phyloP scores from a whole-genome alignment of 2,329 filamentous ascomycete species.

The Curvularia verruculosa region DNA sequence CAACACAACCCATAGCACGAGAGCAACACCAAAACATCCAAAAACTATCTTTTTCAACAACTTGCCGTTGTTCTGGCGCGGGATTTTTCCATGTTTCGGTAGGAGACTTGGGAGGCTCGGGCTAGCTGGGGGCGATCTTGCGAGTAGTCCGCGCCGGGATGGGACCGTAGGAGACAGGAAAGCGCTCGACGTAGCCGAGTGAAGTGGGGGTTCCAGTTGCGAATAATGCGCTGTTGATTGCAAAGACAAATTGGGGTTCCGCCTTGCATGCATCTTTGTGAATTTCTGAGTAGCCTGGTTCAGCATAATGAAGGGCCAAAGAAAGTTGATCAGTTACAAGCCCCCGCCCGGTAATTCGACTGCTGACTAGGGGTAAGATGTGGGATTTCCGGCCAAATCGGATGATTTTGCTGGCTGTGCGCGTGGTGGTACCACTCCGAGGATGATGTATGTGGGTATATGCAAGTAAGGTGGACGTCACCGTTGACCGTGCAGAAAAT shows the following conservation, averaged over 20 bases:
- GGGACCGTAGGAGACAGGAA: slow-evolving; percentile 46
- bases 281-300: slow-evolving; percentile 44
- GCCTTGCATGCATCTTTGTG: slow-evolving; percentile 54
- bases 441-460: slow-evolving; percentile 1
- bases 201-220: slow-evolving; percentile 38
- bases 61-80: slow-evolving; percentile 60
- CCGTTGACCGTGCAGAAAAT: slow-evolving; percentile 28
- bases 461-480: slow-evolving; percentile 8
- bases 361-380: slow-evolving; percentile 5
- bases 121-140: slow-evolving; percentile 73
- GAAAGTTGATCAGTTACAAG: neutral
- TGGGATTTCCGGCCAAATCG: slow-evolving; percentile 10
- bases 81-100: slow-evolving; percentile 68
- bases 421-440: slow-evolving; percentile 18
- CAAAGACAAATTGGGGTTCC: slow-evolving; percentile 56
- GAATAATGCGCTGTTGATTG: slow-evolving; percentile 49
- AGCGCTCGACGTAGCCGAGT: slow-evolving; percentile 45
- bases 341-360: neutral
- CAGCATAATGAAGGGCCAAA: slow-evolving; percentile 38
- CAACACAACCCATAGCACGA: slow-evolving; percentile 60
- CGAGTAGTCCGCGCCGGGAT: slow-evolving; percentile 62
- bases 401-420: slow-evolving; percentile 15
- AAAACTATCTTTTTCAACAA: slow-evolving; percentile 63
- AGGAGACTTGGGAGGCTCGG: slow-evolving; percentile 72
- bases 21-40: slow-evolving; percentile 56